Base-by-base conservation (phyloP, 1,139 yeast species). In the Cylindricascospora bacillispora region DNA sequence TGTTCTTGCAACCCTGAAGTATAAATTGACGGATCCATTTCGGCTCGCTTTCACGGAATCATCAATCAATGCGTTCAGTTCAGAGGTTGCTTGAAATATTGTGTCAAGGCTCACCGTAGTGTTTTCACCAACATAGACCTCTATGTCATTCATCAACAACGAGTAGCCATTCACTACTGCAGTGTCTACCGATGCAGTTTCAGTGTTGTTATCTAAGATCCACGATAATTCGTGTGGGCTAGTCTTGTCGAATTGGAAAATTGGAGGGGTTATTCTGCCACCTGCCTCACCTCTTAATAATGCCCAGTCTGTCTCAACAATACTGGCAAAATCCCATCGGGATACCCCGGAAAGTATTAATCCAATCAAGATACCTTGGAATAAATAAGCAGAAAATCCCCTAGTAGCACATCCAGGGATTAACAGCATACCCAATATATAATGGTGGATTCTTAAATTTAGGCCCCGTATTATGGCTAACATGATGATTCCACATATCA, bases 251-350 rank as follows among this genome's bases (percentile, higher is more conserved):
- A 42, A 46, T 0, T 49, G 22, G 32, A 77, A 62, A 1, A 43
- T 43, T 0, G 93, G 93, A 1, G 83, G 80, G n/a, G 55, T 41
- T 6, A 71, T 36, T 4, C 51, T 40, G 0, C 79, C 80, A 25
- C 70, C 62, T 0, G 93, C 93, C 41, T 82, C 95, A 16, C 79
- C 79, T 41, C 95, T 60, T 36, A 73, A 56, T 28, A 85, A 56
- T 10, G 83, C 68, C 9, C 65, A 59, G 27, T 68, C 68, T 0
- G 95, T 83, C 48, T 86, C 95, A 2, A 80, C 73, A 35, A 86
- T 74, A 14, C 94, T 75, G 3, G 93, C 97, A 46, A 79, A 74
- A 31, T 92, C 95, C 98, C 98, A 86, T 35, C 93, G 63, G 0
- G 93, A 74, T 2, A 83, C 73, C 0, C 98, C 98, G 14, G 89